phyloP scores from a whole-genome alignment of 1,139 yeast genomes.

The Suhomyces anneliseae region DNA sequence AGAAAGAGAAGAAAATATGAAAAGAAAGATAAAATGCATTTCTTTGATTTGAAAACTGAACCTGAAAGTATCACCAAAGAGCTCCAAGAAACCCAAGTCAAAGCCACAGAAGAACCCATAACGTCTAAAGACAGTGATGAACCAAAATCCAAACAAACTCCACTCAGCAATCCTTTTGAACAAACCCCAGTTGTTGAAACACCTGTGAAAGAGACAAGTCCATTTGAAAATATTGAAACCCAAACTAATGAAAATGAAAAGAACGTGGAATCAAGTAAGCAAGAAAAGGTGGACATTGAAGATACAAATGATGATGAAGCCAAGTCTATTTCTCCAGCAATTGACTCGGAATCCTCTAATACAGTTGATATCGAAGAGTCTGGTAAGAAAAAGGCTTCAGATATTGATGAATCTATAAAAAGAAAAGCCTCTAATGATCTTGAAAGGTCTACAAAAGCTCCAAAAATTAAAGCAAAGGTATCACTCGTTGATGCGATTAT shows the following conservation, averaged over 20 bases:
- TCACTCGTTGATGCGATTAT: slow-evolving; percentile 37
- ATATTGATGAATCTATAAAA: not conserved
- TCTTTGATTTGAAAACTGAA: slow-evolving; percentile 29
- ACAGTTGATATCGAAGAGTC: not conserved
- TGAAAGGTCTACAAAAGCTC: not conserved
- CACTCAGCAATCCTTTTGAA: too few relatives aligned
- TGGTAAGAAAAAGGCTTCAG: not conserved
- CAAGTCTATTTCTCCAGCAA: too few relatives aligned
- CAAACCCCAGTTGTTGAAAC: too few relatives aligned
- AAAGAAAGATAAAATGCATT: slow-evolving; percentile 33
- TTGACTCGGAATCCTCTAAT: not conserved
- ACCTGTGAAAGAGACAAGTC: too few relatives aligned
- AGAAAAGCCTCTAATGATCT: not conserved
- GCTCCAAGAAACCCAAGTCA: not conserved
- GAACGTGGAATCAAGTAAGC: too few relatives aligned
- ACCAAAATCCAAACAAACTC: too few relatives aligned
- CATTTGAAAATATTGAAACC: too few relatives aligned
- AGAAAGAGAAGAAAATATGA: slow-evolving; percentile 35
- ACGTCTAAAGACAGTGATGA: too few relatives aligned
- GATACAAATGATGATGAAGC: too few relatives aligned
- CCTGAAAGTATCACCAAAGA: not conserved
- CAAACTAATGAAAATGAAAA: too few relatives aligned
- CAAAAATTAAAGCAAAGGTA: slow-evolving; percentile 21
- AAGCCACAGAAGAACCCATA: not conserved
- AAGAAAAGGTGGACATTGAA: too few relatives aligned